Evolutionary conservation across 2,329 filamentous ascomycete species (phyloP).

Genomic region (Aspergillus awamori): DNA sequence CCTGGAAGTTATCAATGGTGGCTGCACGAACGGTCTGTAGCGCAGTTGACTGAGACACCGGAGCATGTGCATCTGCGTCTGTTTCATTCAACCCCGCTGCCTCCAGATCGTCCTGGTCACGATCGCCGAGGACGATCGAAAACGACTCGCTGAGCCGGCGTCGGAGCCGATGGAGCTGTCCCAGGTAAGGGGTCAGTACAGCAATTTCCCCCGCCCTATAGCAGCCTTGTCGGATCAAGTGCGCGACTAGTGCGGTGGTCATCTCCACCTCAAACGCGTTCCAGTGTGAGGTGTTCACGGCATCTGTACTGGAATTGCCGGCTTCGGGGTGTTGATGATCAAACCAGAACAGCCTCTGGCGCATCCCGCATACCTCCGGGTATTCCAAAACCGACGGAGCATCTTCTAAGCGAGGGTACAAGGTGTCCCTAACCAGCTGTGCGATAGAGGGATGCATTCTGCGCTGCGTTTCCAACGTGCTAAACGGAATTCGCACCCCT

Average conservation of each 20-base stretch:
- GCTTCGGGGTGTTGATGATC: slow-evolving; percentile 52
- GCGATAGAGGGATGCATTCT: slow-evolving; percentile 69
- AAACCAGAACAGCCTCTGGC: slow-evolving; percentile 55
- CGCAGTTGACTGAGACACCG: slow-evolving; percentile 2
- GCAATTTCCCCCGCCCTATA: slow-evolving; percentile 67
- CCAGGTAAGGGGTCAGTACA: slow-evolving; percentile 65
- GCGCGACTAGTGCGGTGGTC: slow-evolving; percentile 63
- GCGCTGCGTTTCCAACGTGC: slow-evolving; percentile 60
- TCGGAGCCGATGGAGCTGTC: slow-evolving; percentile 55
- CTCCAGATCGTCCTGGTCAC: slow-evolving; percentile 60
- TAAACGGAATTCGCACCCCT: slow-evolving; percentile 38
- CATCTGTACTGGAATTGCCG: slow-evolving; percentile 25
- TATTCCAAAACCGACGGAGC: slow-evolving; percentile 39
- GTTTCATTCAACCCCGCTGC: slow-evolving; percentile 40
- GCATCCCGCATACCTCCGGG: slow-evolving; percentile 53
- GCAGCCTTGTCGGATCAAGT: slow-evolving; percentile 65
- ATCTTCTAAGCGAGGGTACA: slow-evolving; percentile 63
- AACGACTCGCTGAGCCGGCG: slow-evolving; percentile 48
- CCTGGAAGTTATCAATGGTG: slow-evolving; percentile 76
- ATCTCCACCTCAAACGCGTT: slow-evolving; percentile 65
- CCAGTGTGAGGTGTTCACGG: slow-evolving; percentile 46
- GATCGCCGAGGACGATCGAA: slow-evolving; percentile 66
- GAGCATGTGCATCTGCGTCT: slow-evolving; percentile 19
- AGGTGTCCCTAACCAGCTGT: slow-evolving; percentile 56
- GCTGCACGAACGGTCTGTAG: slow-evolving; percentile 58